phyloP scores from a whole-genome alignment of 495 filamentous ascomycete genomes.

The Penicillium verhagenii region DNA sequence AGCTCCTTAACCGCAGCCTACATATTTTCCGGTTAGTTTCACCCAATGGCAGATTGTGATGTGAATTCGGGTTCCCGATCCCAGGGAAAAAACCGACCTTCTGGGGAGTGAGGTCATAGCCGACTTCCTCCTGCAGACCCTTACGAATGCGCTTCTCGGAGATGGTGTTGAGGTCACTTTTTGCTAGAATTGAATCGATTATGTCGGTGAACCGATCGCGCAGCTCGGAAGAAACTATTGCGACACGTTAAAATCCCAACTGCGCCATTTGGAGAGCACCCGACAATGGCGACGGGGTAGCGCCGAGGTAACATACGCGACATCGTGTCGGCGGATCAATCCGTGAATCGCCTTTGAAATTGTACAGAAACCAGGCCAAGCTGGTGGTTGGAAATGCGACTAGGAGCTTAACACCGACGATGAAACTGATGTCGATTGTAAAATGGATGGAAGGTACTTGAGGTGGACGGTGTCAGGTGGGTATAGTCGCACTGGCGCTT shows the following conservation, averaged over 20 bases:
- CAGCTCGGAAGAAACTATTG: constrained; percentile 64
- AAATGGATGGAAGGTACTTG: constrained; percentile 12
- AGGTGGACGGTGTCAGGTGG: constrained; percentile 20
- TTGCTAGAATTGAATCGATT: constrained; percentile 86
- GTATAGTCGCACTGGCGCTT: constrained; percentile 45
- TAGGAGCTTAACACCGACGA: neutral
- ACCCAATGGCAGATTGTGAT: neutral
- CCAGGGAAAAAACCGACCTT: constrained; percentile 59
- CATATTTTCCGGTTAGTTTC: neutral
- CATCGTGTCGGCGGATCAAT: constrained; percentile 28
- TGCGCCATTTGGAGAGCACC: constrained; percentile 6
- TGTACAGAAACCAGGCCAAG: neutral
- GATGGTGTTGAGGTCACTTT: constrained; percentile 82
- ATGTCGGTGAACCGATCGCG: constrained; percentile 71
- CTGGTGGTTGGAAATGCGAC: neutral
- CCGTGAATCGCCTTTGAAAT: neutral
- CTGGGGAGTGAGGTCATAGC: constrained; percentile 79
- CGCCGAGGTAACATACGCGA: constrained; percentile 41
- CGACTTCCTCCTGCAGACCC: constrained; percentile 70
- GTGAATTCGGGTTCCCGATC: neutral
- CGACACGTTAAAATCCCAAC: constrained; percentile 11
- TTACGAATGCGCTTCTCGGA: constrained; percentile 91
- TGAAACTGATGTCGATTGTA: constrained; percentile 5
- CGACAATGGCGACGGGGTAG: constrained; percentile 19
- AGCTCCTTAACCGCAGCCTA: constrained; percentile 78